A percentile compares a stretch with the other conserved stretches of the same genome.
Evolutionary conservation across 1,139 yeast genomes (phyloP).

Genomic region (Taphrina flavorubra): DNA sequence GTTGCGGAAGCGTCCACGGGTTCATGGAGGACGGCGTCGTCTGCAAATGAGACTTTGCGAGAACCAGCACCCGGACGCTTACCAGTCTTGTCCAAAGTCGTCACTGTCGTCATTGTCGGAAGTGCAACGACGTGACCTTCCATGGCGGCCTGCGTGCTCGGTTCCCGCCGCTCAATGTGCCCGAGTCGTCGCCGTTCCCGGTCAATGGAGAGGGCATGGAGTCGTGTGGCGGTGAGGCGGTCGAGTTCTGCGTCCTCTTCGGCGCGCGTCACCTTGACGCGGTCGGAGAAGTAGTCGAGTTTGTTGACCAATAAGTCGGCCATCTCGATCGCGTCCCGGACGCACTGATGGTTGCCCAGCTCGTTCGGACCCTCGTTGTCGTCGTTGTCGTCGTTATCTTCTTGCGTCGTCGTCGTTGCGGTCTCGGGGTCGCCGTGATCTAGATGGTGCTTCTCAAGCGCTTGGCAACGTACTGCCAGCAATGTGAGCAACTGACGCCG

Average conservation of each 20-base stretch:
- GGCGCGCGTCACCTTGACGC: slow-evolving; percentile 10
- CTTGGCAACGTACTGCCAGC: slow-evolving; percentile 25
- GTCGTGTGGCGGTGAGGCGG: slow-evolving; percentile 21
- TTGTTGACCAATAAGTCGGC: slow-evolving; percentile 30
- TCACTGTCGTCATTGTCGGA: neutral
- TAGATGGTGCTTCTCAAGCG: slow-evolving; percentile 12
- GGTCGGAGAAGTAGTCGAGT: slow-evolving; percentile 31
- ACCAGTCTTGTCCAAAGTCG: too few relatives aligned
- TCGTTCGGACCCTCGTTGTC: neutral
- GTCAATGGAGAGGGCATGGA: neutral
- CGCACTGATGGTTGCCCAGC: slow-evolving; percentile 13
- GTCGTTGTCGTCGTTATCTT: neutral
- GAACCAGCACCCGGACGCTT: slow-evolving; percentile 8
- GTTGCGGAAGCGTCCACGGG: neutral
- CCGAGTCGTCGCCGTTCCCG: neutral
- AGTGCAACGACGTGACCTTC: neutral
- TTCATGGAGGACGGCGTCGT: neutral
- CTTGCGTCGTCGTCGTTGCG: neutral
- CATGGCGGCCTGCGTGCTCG: slow-evolving; percentile 4
- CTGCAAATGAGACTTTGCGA: slow-evolving; percentile 13
- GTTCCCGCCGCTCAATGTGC: neutral
- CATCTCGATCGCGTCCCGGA: slow-evolving; percentile 31
- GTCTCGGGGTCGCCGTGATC: neutral
- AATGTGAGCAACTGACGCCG: slow-evolving; percentile 44
- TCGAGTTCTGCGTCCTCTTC: slow-evolving; percentile 35